Percentiles rank a stretch among this genome's conserved stretches.
These are phyloP conservation scores for Cinnamomum micranthum DNA, from an alignment of 164 flowering plant species.

Conservation along the genomic window DNA sequence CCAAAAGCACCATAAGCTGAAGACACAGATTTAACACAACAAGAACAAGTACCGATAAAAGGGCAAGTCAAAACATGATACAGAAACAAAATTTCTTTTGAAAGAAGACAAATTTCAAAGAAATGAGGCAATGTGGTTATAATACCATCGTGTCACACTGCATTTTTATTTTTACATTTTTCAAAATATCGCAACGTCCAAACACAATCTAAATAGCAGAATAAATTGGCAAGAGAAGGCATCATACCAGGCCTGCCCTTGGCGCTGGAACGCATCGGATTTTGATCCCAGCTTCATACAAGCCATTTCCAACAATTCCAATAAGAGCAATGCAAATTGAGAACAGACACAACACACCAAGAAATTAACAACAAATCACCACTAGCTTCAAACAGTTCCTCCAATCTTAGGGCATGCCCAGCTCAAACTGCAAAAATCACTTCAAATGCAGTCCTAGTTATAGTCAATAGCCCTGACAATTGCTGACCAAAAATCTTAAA, in stretches of 20 bases:
- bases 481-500: background rate
- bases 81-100: background rate
- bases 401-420: background rate
- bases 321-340: background rate
- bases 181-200: background rate
- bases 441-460: background rate
- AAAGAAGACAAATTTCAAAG: background rate
- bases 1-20: background rate
- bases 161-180: too few species aligned
- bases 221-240: background rate
- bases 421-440: background rate
- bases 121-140: background rate
- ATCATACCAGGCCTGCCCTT: conserved; percentile 91
- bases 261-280: conserved; percentile 70
- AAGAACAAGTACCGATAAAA: background rate
- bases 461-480: background rate
- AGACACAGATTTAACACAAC: background rate
- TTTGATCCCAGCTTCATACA: conserved; percentile 94
- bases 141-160: background rate
- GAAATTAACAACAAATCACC: background rate
- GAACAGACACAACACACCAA: background rate
- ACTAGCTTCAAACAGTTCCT: background rate
- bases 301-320: conserved; percentile 42
- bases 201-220: background rate
- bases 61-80: background rate